phyloP scores from a whole-genome alignment of 2,329 filamentous ascomycete species.

The Nemania diffusa region DNA sequence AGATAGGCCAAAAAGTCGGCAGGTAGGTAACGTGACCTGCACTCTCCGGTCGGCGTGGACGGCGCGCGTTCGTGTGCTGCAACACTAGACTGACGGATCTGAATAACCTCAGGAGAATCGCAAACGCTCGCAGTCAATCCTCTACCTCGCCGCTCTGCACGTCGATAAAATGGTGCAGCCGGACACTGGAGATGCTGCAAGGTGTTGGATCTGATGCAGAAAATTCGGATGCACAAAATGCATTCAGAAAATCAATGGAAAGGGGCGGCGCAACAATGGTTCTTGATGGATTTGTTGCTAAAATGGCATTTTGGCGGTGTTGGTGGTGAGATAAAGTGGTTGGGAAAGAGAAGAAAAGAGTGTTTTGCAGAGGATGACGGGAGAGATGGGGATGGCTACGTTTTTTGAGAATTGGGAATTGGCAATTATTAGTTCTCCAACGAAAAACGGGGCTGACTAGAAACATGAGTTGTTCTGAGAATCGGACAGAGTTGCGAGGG shows the following conservation, averaged over 20 bases:
- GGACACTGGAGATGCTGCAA: conserved; percentile 28
- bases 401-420: conserved; percentile 56
- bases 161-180: conserved; percentile 33
- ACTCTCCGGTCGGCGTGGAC: conserved; percentile 45
- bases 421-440: conserved; percentile 59
- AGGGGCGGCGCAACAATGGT: conserved; percentile 49
- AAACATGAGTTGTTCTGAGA: conserved; percentile 37
- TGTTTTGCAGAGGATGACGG: conserved; percentile 46
- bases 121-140: conserved; percentile 30
- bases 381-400: conserved; percentile 62
- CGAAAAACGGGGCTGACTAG: conserved; percentile 60
- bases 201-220: conserved; percentile 42
- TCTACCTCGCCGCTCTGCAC: conserved; percentile 31
- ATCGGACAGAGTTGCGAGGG: conserved; percentile 50
- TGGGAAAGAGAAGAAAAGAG: conserved; percentile 46
- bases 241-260: conserved; percentile 45
- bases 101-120: conserved; percentile 48
- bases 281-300: conserved; percentile 51
- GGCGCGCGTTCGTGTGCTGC: conserved; percentile 37
- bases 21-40: conserved; percentile 49
- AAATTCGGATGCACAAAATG: conserved; percentile 42
- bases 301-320: conserved; percentile 47
- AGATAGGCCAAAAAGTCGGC: conserved; percentile 35
- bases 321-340: conserved; percentile 45
- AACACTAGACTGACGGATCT: conserved; percentile 37